phyloP scores from a whole-genome alignment of 202 grass and related monocot genomes.

The Panicum hallii region DNA sequence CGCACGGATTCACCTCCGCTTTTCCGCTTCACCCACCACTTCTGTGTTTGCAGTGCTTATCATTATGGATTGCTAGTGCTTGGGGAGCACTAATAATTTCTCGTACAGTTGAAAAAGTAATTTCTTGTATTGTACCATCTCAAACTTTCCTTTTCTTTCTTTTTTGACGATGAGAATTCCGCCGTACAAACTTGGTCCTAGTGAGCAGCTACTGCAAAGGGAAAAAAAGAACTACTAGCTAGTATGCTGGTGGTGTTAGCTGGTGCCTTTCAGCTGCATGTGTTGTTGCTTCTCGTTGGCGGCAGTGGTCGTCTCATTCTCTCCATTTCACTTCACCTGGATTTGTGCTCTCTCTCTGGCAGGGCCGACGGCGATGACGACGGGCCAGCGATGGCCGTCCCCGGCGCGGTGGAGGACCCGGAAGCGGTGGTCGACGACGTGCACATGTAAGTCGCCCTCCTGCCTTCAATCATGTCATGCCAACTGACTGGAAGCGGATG shows the following conservation, averaged over 20 bases:
- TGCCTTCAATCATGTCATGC: not conserved
- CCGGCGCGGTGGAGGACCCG: constrained; percentile 76
- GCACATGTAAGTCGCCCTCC: constrained; percentile 67
- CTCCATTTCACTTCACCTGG: not conserved
- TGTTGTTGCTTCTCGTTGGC: not conserved
- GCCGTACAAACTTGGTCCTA: not conserved
- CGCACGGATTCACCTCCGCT: not conserved
- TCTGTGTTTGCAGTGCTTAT: not conserved
- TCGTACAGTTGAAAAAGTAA: not conserved
- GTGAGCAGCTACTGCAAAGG: not conserved
- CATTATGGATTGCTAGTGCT: not conserved
- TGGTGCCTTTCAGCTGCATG: constrained; percentile 9
- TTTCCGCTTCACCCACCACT: not conserved
- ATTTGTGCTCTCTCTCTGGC: not conserved
- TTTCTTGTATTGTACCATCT: not conserved
- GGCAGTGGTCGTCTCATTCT: not conserved
- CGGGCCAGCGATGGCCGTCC: constrained; percentile 6
- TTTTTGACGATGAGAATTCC: no score
- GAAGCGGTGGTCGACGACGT: constrained; percentile 68
- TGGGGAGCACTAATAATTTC: not conserved
- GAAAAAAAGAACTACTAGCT: not conserved
- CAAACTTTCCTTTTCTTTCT: not conserved
- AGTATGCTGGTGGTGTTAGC: not conserved
- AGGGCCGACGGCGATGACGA: not conserved
- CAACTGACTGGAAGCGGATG: not conserved